Base-by-base conservation (phyloP, 345 rosid species). In the Theobroma cacao region DNA sequence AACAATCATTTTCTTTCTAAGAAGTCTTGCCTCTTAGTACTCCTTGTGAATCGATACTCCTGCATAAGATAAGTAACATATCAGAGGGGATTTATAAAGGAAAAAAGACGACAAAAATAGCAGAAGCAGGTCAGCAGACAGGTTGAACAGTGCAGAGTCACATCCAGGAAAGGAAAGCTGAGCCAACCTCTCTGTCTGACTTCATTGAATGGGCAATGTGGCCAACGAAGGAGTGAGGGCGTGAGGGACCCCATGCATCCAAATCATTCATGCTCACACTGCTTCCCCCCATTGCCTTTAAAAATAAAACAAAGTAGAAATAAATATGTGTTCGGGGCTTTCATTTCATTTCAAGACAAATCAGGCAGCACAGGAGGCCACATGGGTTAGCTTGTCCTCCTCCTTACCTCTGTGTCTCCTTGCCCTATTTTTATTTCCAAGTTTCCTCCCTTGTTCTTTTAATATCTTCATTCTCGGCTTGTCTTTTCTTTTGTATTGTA, bases 131-230 rank as follows among this genome's bases (percentile, higher is more conserved):
- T 38, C 18, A 70, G 47, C 68, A 70, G 81, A 78, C 78, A 79
- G 68, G 10, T 24, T 55, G 55, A 65, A 55, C 73, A 64, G 63
- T 43, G 83, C 74, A 75, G 24, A 62, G 83, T 86, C 86, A 82
- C 82, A 64, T 80, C 85, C 78, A 65, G 76, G 80, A 76, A 77
- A 84, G 82, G 71, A 70, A 77, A 79, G 77, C 9, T 76, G 28
- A 61, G 50, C 8, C 8, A 52, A n/a, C 60, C 30, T 73, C 28
- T 8, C 36, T 38, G 41, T 33, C 84, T 56, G 80, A 40, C 69
- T 76, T 70, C 43, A 70, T 24, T 68, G 26, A 8, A 58, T 58
- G 60, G 14, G 14, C 41, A 1, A 7, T 18, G 12, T 28, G 76
- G 77, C n/a, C n/a, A n/a, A n/a, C n/a, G n/a, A n/a, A n/a, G n/a